These are phyloP conservation scores for Naematelia aurantialba DNA, from an alignment of 768 basidiomycete species.

Conservation along the genomic window DNA sequence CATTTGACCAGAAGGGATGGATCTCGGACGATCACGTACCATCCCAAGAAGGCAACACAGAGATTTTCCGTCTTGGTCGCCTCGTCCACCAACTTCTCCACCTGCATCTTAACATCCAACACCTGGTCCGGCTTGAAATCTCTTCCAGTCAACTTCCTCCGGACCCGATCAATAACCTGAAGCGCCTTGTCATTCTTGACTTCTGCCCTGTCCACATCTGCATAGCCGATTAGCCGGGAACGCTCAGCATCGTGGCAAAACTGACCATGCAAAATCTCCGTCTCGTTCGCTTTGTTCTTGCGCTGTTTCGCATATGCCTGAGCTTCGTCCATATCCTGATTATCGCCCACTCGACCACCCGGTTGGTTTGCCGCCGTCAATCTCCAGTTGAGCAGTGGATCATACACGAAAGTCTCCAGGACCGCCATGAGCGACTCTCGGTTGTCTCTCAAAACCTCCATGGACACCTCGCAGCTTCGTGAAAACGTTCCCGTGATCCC, in stretches of 20 bases:
- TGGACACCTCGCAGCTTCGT: slow-evolving; percentile 93
- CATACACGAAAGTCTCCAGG: slow-evolving; percentile 96
- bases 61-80: slow-evolving; percentile 92
- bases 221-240: slow-evolving; percentile 44
- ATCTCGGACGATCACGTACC: no score
- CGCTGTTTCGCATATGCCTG: slow-evolving; percentile 58
- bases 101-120: slow-evolving; percentile 74
- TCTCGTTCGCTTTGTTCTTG: slow-evolving; percentile 84
- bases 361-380: slow-evolving; percentile 71
- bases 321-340: slow-evolving; percentile 50
- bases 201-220: slow-evolving; percentile 67
- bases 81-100: slow-evolving; percentile 87
- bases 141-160: slow-evolving; percentile 88
- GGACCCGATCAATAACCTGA: slow-evolving; percentile 88
- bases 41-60: slow-evolving; percentile 94
- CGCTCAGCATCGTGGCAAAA: neutral
- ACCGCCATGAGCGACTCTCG: slow-evolving; percentile 99
- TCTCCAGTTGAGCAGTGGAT: slow-evolving; percentile 96
- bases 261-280: slow-evolving; percentile 85
- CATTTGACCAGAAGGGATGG: slow-evolving; percentile 32
- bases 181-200: slow-evolving; percentile 86
- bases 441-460: slow-evolving; percentile 92
- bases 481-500: slow-evolving; percentile 97
- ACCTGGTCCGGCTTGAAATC: slow-evolving; percentile 85
- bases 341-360: slow-evolving; percentile 64